Base-by-base conservation (phyloP, 164 flowering plant genomes). In the Houttuynia cordata region DNA sequence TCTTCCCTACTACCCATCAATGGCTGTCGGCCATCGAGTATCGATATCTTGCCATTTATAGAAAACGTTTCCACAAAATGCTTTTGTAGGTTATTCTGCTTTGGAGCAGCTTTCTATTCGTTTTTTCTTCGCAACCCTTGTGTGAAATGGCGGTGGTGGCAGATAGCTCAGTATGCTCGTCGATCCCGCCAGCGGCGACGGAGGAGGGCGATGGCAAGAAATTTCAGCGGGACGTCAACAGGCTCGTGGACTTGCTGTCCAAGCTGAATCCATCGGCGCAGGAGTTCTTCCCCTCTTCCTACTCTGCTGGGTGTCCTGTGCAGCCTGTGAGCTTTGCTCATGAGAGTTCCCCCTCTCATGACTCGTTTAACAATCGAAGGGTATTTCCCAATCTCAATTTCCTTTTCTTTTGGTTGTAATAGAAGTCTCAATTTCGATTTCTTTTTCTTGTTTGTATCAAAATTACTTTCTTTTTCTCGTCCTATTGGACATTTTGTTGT, bases 261-360 rank as follows among this genome's bases (percentile, higher is more conserved):
- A 86, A 86, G 72, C 64, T 86, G 75, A 86, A 86, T 51, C 93
- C 89, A 22, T 75, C 77, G 67, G 93, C 93, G 15, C 74, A 81
- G 70, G 93, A 86, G 59, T 86, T 86, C 64, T 77, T 86, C 60
- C 93, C 93, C 53, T 78, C 84, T 49, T 78, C 82, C 2, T 76
- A 68, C 63, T 67, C 55, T 12, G 57, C 49, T 62, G 74, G 45
- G 54, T 54, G 50, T 34, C 59, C 59, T 6, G 8, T 6, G 42
- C 10, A 6, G 42, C 61, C 53, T 63, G 61, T 20, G 72, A 68
- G 39, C 25, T 74, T 58, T 62, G 70, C 68, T 63, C 76, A 77
- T 67, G 83, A 74, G 21, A 66, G 60, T 23, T 53, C n/a, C n/a
- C n/a, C n/a, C n/a, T n/a, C n/a, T n/a, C n/a, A n/a, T n/a, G n/a